These are phyloP conservation scores for Cryphonectria naterciae DNA, from an alignment of 2,329 filamentous ascomycete genomes.

Conservation along the genomic window DNA sequence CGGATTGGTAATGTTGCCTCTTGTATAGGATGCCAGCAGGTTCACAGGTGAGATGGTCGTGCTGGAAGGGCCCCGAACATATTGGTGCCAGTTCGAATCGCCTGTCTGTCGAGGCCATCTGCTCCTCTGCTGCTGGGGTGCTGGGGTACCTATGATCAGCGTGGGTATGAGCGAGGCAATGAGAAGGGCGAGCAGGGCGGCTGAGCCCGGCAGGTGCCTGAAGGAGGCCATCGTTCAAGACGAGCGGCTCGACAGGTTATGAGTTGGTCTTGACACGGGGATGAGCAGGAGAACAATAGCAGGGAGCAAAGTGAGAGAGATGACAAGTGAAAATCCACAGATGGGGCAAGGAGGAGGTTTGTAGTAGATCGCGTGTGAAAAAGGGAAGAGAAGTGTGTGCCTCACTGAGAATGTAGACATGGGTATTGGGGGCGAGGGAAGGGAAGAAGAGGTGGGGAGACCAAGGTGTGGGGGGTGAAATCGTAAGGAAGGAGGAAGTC, in stretches of 20 bases:
- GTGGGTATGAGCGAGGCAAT: neutral
- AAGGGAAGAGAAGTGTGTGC: too few species aligned
- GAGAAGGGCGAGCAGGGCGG: neutral
- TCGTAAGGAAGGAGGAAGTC: neutral
- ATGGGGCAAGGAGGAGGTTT: neutral
- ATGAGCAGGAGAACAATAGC: too few species aligned
- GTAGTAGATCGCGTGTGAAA: neutral
- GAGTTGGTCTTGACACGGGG: too few species aligned
- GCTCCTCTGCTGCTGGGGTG: neutral
- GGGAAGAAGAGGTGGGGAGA: neutral
- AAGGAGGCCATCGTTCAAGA: conserved; percentile 13
- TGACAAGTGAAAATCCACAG: neutral
- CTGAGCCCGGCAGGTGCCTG: neutral
- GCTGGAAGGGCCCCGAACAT: conserved; percentile 26
- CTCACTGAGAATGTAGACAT: neutral
- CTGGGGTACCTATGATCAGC: conserved; percentile 11
- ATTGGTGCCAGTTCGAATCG: conserved; percentile 26
- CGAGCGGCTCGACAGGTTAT: neutral
- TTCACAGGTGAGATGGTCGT: conserved; percentile 18
- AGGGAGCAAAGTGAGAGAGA: neutral
- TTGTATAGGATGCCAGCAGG: conserved; percentile 34
- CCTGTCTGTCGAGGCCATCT: neutral
- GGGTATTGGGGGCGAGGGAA: neutral
- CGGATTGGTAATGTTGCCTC: conserved; percentile 45
- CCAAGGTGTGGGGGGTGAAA: neutral